Evolutionary conservation across 2,329 filamentous ascomycete species (phyloP), one percentile per base, ranked within the genome.

Genomic region (Geosmithia flava): DNA sequence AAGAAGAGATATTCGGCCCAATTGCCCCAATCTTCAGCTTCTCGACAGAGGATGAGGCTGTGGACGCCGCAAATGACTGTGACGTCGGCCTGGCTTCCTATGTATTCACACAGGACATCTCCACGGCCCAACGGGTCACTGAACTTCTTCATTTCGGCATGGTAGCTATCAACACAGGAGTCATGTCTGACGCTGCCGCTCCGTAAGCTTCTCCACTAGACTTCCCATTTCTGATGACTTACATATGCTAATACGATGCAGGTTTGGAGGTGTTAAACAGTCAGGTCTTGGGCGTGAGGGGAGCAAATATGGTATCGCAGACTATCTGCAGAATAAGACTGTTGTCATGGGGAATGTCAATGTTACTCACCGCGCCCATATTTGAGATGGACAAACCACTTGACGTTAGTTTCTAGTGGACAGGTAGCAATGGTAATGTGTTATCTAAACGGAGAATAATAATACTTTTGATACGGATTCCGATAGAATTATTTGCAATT

Each of bases 111-210:
- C 46, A 50, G 19, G 44, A 54, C 30, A 39, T 54, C 5, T 54
- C 58, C 42, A 51, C 68, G 7, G 59, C 62, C 7, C 63, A 54
- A 47, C 58, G 69, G 33, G 62, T 74, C 1, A 63, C 67, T 2
- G 69, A 71, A 53, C 65, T 61, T 1, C 61, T 83, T 45, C 75
- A 83, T 52, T 75, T 80, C 2, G 79, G 80, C n/a, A 83, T 83
- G 79, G 71, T 83, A 3, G 78, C 77, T 48, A 42, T 49, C 7
- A 49, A 49, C 29, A 48, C 75, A 49, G 74, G 77, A 68, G 52
- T 67, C 7, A 55, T 60, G 17, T 50, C 55, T 6, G 56, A 58
- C n/a, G 52, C 53, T 37, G 48, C 55, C 20, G 53, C 56, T 5
- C 56, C 59, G 54, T 59, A 49, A 55, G 55, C 53, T 39, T 39